Evolutionary conservation across 73 alveolate species (phyloP).

Genomic region (Blepharisma stoltei): DNA sequence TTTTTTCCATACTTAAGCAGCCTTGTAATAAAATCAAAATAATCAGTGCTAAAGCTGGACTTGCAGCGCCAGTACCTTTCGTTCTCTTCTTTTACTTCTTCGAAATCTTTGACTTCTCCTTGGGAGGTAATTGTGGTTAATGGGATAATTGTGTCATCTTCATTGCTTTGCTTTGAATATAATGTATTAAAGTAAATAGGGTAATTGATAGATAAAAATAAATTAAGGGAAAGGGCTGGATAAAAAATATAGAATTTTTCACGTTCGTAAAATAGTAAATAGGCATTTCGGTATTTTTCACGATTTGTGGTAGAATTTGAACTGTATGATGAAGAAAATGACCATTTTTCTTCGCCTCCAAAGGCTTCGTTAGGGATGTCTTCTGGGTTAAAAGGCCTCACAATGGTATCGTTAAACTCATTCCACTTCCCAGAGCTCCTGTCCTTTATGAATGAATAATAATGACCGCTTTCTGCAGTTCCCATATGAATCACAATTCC

Average conservation of each 20-base stretch:
- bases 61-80: slow-evolving; percentile 50
- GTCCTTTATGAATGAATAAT: slow-evolving; percentile 90
- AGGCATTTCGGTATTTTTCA: slow-evolving; percentile 85
- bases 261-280: slow-evolving; percentile 91
- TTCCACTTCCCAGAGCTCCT: slow-evolving; percentile 36
- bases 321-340: slow-evolving; percentile 29
- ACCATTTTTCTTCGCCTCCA: slow-evolving; percentile 61
- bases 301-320: slow-evolving; percentile 18
- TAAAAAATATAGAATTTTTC: slow-evolving; percentile 42
- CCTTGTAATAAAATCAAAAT: slow-evolving; percentile 52
- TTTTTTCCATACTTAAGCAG: not conserved
- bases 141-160: not conserved
- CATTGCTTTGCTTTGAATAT: not conserved
- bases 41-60: slow-evolving; percentile 54
- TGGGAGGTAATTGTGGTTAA: not conserved
- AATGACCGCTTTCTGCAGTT: slow-evolving; percentile 96
- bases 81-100: slow-evolving; percentile 39
- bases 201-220: no score
- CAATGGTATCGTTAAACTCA: slow-evolving; percentile 60
- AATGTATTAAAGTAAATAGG: no score
- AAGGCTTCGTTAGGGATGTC: slow-evolving; percentile 87
- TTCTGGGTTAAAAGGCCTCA: slow-evolving; percentile 74
- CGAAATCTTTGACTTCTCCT: not conserved
- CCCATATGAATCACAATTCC: slow-evolving; percentile 98
- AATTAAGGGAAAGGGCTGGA: slow-evolving; percentile 33